Evolutionary conservation across 148 eudicot genomes (phyloP).

Genomic region (Camellia sinensis): DNA sequence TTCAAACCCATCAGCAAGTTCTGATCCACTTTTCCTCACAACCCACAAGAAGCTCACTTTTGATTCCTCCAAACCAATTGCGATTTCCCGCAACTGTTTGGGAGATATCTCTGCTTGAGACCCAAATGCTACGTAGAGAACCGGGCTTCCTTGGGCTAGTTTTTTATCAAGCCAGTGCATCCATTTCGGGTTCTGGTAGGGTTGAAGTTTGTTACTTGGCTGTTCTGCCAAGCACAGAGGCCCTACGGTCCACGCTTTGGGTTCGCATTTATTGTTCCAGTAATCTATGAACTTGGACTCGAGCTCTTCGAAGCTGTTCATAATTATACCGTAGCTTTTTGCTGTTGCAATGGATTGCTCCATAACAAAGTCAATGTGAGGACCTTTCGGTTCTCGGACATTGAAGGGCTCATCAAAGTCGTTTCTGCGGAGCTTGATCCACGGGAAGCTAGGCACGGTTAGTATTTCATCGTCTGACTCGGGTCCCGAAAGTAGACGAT

Average conservation of each 20-base stretch:
- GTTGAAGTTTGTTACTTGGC: not conserved
- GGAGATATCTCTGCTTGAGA: conserved; percentile 55
- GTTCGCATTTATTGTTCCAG: conserved; percentile 18
- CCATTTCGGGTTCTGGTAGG: conserved; percentile 35
- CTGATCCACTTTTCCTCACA: conserved; percentile 30
- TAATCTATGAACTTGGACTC: conserved; percentile 42
- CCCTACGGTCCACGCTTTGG: conserved; percentile 56
- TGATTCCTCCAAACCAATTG: conserved; percentile 50
- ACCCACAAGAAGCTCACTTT: conserved; percentile 62
- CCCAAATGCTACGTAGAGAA: conserved; percentile 71
- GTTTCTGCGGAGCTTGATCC: conserved; percentile 47
- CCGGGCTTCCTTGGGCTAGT: conserved; percentile 22
- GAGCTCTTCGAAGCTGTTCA: conserved; percentile 59
- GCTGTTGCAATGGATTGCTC: conserved; percentile 18
- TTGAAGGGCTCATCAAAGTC: conserved; percentile 36
- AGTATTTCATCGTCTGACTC: conserved; percentile 38
- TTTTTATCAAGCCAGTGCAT: conserved; percentile 54
- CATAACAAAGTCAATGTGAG: conserved; percentile 27
- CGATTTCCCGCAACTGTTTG: conserved; percentile 49
- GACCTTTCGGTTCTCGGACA: conserved; percentile 36
- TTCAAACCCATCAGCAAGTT: conserved; percentile 36
- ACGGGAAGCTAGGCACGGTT: conserved; percentile 39
- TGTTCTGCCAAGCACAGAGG: conserved; percentile 52
- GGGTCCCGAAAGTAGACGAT: conserved; percentile 16
- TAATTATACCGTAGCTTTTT: conserved; percentile 42